These are phyloP conservation scores for Emmonsiellopsis sp. DNA, from an alignment of 2,329 filamentous ascomycete genomes.

Conservation along the genomic window DNA sequence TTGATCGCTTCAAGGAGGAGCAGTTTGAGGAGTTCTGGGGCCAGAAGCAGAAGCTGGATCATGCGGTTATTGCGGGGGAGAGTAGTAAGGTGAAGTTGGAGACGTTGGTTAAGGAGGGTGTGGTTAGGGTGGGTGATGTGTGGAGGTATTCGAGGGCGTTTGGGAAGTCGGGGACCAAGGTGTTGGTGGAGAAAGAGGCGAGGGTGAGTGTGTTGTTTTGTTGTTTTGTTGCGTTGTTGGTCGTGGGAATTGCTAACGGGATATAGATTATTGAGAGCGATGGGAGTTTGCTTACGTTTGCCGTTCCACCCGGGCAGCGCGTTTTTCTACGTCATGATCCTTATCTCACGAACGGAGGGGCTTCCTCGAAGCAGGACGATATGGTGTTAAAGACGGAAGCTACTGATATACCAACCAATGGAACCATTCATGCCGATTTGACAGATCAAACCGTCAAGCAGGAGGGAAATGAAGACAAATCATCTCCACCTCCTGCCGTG, in stretches of 20 bases:
- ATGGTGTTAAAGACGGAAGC: neutral
- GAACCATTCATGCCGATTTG: neutral
- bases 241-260: neutral
- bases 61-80: constrained; percentile 30
- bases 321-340: constrained; percentile 20
- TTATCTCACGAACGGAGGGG: neutral
- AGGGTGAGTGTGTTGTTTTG: constrained; percentile 21
- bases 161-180: constrained; percentile 15
- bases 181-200: constrained; percentile 35
- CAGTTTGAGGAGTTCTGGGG: constrained; percentile 52
- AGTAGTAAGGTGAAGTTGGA: constrained; percentile 32
- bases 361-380: too few relatives aligned
- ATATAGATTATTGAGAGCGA: constrained; percentile 27
- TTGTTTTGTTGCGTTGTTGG: neutral
- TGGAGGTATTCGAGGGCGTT: constrained; percentile 27
- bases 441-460: neutral
- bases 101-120: constrained; percentile 25
- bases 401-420: too few relatives aligned
- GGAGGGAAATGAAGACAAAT: neutral
- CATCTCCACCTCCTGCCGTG: too few relatives aligned
- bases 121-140: constrained; percentile 32
- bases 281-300: constrained; percentile 25
- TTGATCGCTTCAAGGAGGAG: constrained; percentile 47
- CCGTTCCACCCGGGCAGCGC: constrained; percentile 30
- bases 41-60: constrained; percentile 39